Conservation (phyloP, 306 rosid species). For the Rosa multiflora region DNA sequence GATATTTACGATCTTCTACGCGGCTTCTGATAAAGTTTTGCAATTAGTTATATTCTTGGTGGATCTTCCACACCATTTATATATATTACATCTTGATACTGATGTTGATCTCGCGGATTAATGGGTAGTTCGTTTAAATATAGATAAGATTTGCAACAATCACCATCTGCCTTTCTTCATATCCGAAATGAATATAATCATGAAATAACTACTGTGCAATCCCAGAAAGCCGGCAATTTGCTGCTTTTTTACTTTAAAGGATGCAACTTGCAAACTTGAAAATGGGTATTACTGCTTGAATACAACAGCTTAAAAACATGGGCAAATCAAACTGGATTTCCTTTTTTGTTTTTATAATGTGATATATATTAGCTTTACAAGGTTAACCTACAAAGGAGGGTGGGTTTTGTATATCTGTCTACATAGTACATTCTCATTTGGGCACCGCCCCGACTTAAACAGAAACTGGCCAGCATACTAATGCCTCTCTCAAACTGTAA, state of each 20-base stretch:
- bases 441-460: background rate
- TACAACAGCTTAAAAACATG: background rate
- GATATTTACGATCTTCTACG: background rate
- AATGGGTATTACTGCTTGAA: background rate
- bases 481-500: conserved; percentile 11
- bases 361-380: conserved; percentile 19
- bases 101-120: background rate
- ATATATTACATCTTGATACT: background rate
- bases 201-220: background rate
- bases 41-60: background rate
- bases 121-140: background rate
- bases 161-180: background rate
- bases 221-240: background rate
- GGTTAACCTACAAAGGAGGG: conserved; percentile 22
- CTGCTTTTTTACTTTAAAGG: background rate
- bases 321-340: conserved; percentile 4
- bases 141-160: conserved; percentile 5
- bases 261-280: background rate
- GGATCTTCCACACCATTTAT: background rate
- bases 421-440: background rate
- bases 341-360: conserved; percentile 1
- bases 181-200: background rate
- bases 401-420: conserved; percentile 1
- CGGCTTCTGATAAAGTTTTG: background rate
- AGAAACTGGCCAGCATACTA: background rate